These are phyloP conservation scores for Carex arenaria DNA, from an alignment of 202 grass and related monocot species.

Conservation along the genomic window DNA sequence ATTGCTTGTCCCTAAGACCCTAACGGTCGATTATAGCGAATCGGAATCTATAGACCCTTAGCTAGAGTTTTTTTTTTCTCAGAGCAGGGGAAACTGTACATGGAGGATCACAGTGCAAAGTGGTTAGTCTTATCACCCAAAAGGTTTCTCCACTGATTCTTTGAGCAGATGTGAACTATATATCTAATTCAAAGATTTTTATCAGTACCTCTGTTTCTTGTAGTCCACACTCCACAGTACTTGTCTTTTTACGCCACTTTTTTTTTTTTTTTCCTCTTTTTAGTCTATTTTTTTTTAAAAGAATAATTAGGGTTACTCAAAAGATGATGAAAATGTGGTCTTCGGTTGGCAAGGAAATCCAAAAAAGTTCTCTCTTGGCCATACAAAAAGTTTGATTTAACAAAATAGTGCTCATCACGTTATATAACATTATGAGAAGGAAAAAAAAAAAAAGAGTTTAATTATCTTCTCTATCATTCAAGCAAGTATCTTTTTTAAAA, in stretches of 20 bases:
- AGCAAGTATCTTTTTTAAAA: no score
- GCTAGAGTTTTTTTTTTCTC: neutral
- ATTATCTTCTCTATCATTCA: no score
- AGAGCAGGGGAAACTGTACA: neutral
- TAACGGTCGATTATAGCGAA: neutral
- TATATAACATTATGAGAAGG: no score
- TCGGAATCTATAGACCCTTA: neutral
- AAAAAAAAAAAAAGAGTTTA: no score
- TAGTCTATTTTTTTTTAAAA: no score
- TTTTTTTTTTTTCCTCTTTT: neutral
- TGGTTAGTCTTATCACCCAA: constrained; percentile 8
- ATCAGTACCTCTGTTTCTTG: neutral
- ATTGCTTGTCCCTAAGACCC: neutral
- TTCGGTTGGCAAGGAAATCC: no score
- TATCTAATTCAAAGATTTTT: neutral
- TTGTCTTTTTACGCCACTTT: neutral
- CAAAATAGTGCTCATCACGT: no score
- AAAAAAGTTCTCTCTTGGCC: no score
- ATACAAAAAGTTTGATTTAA: no score
- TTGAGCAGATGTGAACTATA: neutral
- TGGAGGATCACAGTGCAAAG: constrained; percentile 2
- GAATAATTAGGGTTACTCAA: no score
- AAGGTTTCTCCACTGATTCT: neutral
- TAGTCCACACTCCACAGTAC: neutral
- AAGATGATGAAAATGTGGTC: no score